Base-by-base conservation (phyloP, 345 rosid species). In the Brassica rapa region DNA sequence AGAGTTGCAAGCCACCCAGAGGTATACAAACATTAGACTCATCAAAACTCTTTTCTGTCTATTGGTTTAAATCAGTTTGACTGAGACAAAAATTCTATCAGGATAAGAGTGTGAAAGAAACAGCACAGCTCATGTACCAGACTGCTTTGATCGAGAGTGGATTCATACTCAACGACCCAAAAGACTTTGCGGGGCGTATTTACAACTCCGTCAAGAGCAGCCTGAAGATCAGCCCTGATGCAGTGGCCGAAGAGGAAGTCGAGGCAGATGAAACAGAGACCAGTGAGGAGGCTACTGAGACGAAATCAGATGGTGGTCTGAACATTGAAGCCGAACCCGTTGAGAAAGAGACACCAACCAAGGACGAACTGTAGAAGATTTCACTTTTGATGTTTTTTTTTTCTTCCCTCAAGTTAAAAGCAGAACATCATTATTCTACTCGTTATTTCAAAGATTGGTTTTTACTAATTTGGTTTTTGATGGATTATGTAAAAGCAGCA, bases 131-230 rank as follows among this genome's bases (percentile, higher is more conserved):
- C 71, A 86, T 95, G 76, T 91, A 91, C 88, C 98, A 93, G 77
- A 93, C 97, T 0, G 94, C 99, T 14, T 87, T 93, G 16, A 84
- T 95, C 89, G 99, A 95, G 90, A 95, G 98, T 80, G 99, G 99
- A 65, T 95, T 93, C 83, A 49, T 83, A 66, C 87, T 86, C 62
- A 74, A 11, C 0, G 96, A 95, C 72, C 98, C 98, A 3, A 93
- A 93, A 79, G 98, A 89, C 71, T 95, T 95, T 37, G 97, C 99
- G 8, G 89, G 87, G 10, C 85, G 89, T 15, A 91, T 93, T 67
- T 93, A 93, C 75, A 79, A 77, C 86, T 87, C 98, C 0, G 94
- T 93, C 66, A 93, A 90, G 80, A 82, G 93, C 6, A 79, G 94
- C 79, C 87, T 95, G n/a, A 81, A 82, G 76, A 88, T 95, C 70